Evolutionary conservation across 2,329 filamentous ascomycete genomes (phyloP), one percentile per base, ranked within the genome.

Genomic region (Aureobasidium sp.): DNA sequence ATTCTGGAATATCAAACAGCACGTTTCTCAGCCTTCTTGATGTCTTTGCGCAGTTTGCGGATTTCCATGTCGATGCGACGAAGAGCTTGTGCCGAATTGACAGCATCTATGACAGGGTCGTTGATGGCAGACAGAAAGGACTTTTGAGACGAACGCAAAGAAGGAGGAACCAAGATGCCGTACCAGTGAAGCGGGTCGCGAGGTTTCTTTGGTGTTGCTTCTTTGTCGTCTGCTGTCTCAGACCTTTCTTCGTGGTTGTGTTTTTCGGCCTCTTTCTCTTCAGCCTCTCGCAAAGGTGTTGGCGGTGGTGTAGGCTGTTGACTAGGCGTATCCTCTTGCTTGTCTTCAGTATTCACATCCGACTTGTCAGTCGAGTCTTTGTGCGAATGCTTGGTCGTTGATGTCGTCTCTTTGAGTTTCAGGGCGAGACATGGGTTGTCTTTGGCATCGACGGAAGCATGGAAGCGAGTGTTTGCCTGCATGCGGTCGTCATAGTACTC

Each of bases 401-500:
- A 5, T 27, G 35, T 31, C 5, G 33, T 39, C n/a, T 44, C 6
- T 6, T 31, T 14, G 4, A 14, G 1, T 22, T 35, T 61, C 35
- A 45, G 6, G 31, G 24, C 40, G 27, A 57, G n/a, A 17, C 11
- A 6, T n/a, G 50, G 42, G 3, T 29, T 1, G 15, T 40, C 39
- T 1, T 62, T 35, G n/a, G 48, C 37, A 15, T 37, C 54, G 22
- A 47, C 82, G 61, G 75, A 74, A 35, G 86, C 71, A 42, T 68
- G 61, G 22, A 68, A 66, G 61, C 69, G 72, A 58, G 82, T 75
- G 24, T 73, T 74, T 3, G 87, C 86, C 70, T 85, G 84, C 85
- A 90, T 90, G 50, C 89, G 81, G 66, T 85, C 82, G 72, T 92
- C 88, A 70, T 89, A 93, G 69, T 83, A 82, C 67, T 90, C 86